phyloP scores from a whole-genome alignment of 768 basidiomycete species.

The Lactarius sp. region DNA sequence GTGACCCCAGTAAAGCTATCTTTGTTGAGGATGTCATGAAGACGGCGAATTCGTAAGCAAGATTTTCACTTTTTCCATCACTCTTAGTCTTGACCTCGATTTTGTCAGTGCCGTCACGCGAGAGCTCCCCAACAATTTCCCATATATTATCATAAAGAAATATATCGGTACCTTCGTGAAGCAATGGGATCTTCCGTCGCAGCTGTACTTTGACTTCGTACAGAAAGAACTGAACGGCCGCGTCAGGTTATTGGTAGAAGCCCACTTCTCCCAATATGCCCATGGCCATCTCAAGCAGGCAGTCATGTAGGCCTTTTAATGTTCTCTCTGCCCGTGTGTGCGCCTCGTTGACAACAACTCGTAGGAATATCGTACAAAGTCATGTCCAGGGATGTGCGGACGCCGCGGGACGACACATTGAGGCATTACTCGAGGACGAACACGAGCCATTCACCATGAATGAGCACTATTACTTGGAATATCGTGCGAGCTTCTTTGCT shows the following conservation, averaged over 20 bases:
- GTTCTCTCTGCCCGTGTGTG: neutral
- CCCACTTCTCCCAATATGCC: slow-evolving; percentile 25
- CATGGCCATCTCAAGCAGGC: slow-evolving; percentile 25
- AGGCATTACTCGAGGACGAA: slow-evolving; percentile 16
- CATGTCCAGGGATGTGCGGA: slow-evolving; percentile 14
- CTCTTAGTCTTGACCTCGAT: neutral
- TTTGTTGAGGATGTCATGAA: slow-evolving; percentile 46
- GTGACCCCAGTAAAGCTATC: slow-evolving; percentile 28
- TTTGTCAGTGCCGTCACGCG: slow-evolving; percentile 53
- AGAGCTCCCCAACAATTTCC: slow-evolving; percentile 60
- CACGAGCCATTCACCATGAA: slow-evolving; percentile 27
- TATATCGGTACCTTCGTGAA: slow-evolving; percentile 25
- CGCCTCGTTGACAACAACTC: neutral
- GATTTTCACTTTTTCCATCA: neutral
- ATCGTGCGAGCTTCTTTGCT: slow-evolving; percentile 43
- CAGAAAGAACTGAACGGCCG: slow-evolving; percentile 19
- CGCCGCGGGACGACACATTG: slow-evolving; percentile 2
- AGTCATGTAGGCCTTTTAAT: slow-evolving; percentile 13
- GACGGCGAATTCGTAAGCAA: slow-evolving; percentile 40
- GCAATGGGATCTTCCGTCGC: slow-evolving; percentile 25
- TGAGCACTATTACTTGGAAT: slow-evolving; percentile 27
- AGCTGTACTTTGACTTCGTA: slow-evolving; percentile 24
- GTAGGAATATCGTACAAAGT: slow-evolving; percentile 8
- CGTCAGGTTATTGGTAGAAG: slow-evolving; percentile 20
- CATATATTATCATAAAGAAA: slow-evolving; percentile 37